Evolutionary conservation across 371 early-diverging fungal species (phyloP).

Genomic region (Mucor velutinosus): DNA sequence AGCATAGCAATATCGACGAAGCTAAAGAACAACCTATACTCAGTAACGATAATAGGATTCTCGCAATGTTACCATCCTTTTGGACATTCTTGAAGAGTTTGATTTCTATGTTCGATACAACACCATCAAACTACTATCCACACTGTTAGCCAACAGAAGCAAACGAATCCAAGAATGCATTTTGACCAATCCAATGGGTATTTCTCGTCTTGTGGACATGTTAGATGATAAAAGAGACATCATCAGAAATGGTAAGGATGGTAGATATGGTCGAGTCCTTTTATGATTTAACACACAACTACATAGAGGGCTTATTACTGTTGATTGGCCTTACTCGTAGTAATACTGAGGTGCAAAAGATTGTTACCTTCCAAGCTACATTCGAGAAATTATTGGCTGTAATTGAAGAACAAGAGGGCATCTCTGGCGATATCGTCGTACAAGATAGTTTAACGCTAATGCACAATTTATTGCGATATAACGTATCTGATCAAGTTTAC

Average conservation of each 20-base stretch:
- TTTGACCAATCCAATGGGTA: conserved; percentile 87
- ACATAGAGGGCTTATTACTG: conserved; percentile 86
- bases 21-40: background rate
- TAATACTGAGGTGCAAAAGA: conserved; percentile 96
- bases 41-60: conserved; percentile 55
- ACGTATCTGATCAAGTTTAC: conserved; percentile 94
- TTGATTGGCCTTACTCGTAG: conserved; percentile 85
- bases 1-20: background rate
- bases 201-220: conserved; percentile 90
- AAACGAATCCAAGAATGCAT: conserved; percentile 82
- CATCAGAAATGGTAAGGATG: conserved; percentile 83
- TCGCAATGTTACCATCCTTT: conserved; percentile 72
- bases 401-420: conserved; percentile 90
- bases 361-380: conserved; percentile 96
- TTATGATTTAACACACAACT: background rate
- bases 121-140: conserved; percentile 81
- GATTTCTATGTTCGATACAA: conserved; percentile 94
- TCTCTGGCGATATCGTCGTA: conserved; percentile 93
- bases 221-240: conserved; percentile 92
- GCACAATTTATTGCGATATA: conserved; percentile 89
- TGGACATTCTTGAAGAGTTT: conserved; percentile 85
- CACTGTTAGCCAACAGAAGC: conserved; percentile 67
- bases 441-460: conserved; percentile 94
- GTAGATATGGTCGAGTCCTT: background rate
- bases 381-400: conserved; percentile 89